Evolutionary conservation across 257 asterid species (phyloP).

Genomic region (Petrea volubilis): DNA sequence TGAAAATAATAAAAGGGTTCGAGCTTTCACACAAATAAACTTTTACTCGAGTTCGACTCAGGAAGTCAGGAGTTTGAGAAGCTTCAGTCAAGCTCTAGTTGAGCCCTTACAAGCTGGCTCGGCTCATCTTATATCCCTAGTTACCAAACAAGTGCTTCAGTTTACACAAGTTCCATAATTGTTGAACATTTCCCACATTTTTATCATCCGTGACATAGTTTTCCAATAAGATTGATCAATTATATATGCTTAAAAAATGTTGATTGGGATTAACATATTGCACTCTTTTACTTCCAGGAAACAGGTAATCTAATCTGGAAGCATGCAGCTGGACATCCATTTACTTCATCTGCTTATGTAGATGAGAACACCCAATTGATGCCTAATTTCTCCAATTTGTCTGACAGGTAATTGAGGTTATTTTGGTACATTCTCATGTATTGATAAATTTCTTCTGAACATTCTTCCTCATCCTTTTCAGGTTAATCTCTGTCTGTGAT

Average conservation of each 20-base stretch:
- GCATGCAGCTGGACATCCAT: conserved; percentile 61
- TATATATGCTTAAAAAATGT: neutral
- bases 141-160: neutral
- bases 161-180: neutral
- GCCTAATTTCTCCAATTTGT: conserved; percentile 31
- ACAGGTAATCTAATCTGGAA: conserved; percentile 74
- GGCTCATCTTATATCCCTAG: too few relatives aligned
- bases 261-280: neutral
- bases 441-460: neutral
- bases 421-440: neutral
- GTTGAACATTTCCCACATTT: neutral
- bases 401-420: conserved; percentile 48
- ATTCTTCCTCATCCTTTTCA: conserved; percentile 29
- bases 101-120: too few relatives aligned
- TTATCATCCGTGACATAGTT: neutral
- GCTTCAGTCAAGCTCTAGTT: too few relatives aligned
- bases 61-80: too few relatives aligned
- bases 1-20: too few relatives aligned
- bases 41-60: too few relatives aligned
- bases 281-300: conserved; percentile 44
- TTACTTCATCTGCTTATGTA: conserved; percentile 78
- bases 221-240: neutral
- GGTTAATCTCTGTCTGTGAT: conserved; percentile 75
- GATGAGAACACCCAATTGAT: conserved; percentile 58
- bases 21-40: too few relatives aligned